Evolutionary conservation across 139 green algal genomes (phyloP).

Genomic region (Edaphochlamys debaryana): DNA sequence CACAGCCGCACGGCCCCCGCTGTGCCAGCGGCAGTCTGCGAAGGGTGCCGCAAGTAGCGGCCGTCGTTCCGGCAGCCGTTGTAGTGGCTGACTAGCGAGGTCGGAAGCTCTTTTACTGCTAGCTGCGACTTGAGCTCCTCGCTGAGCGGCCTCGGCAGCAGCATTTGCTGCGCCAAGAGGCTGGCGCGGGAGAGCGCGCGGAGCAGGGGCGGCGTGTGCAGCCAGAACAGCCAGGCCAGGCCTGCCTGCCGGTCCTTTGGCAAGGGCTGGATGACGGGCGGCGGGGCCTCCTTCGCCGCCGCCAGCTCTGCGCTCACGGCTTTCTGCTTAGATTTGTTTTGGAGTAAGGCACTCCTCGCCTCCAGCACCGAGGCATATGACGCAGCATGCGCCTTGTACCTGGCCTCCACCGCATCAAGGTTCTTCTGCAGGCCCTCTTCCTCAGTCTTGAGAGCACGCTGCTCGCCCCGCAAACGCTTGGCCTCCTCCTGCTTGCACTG

Average conservation of each 20-base stretch:
- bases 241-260: conserved; percentile 48
- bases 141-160: conserved; percentile 46
- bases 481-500: conserved; percentile 17
- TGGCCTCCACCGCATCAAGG: too few species aligned
- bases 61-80: not conserved
- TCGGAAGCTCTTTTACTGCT: not conserved
- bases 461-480: conserved; percentile 4
- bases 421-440: not conserved
- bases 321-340: too few species aligned
- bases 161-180: conserved; percentile 64
- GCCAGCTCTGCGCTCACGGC: not conserved
- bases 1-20: conserved; percentile 10
- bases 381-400: too few species aligned
- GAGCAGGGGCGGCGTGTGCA: conserved; percentile 60
- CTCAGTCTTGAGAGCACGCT: not conserved
- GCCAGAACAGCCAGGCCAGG: conserved; percentile 59
- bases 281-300: conserved; percentile 39
- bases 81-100: conserved; percentile 32
- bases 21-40: not conserved
- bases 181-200: conserved; percentile 46
- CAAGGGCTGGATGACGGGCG: conserved; percentile 58
- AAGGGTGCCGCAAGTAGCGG: conserved; percentile 1
- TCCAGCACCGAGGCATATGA: too few species aligned
- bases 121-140: not conserved
- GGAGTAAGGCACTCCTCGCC: too few species aligned